phyloP scores from a whole-genome alignment of 345 rosid genomes.

The Clarkia xantiana region DNA sequence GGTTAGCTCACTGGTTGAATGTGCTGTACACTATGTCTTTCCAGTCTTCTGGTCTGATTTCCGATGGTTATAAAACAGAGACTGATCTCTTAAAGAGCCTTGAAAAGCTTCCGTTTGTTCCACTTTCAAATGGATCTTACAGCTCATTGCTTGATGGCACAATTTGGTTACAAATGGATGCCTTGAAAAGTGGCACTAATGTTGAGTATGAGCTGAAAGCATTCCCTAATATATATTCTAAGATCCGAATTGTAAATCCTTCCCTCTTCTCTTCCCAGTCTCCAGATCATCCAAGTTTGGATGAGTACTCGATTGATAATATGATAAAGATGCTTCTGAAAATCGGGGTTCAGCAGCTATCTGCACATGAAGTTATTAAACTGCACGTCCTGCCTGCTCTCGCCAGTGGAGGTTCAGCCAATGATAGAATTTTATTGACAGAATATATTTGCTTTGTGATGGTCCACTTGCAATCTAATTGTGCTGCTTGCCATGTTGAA shows the following conservation, averaged over 20 bases:
- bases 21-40: constrained; percentile 35
- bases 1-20: constrained; percentile 63
- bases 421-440: constrained; percentile 30
- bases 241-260: constrained; percentile 56
- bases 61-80: constrained; percentile 21
- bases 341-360: constrained; percentile 68
- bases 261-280: constrained; percentile 42
- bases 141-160: constrained; percentile 61
- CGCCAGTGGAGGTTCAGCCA: constrained; percentile 17
- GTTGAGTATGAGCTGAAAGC: constrained; percentile 39
- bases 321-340: constrained; percentile 46
- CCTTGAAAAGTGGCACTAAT: constrained; percentile 20
- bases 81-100: constrained; percentile 33
- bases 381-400: constrained; percentile 65
- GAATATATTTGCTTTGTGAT: constrained; percentile 85
- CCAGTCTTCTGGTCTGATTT: constrained; percentile 32
- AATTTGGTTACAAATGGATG: constrained; percentile 73
- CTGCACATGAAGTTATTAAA: constrained; percentile 81
- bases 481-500: constrained; percentile 48
- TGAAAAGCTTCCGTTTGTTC: constrained; percentile 55
- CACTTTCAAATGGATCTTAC: constrained; percentile 71
- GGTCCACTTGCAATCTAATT: constrained; percentile 77
- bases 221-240: constrained; percentile 57
- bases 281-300: constrained; percentile 19
- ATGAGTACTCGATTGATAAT: constrained; percentile 24